Percentiles rank a stretch among this genome's conserved stretches.
Conservation (phyloP, 1,284 basidiomycete species). For the Cronartium ribicola region DNA sequence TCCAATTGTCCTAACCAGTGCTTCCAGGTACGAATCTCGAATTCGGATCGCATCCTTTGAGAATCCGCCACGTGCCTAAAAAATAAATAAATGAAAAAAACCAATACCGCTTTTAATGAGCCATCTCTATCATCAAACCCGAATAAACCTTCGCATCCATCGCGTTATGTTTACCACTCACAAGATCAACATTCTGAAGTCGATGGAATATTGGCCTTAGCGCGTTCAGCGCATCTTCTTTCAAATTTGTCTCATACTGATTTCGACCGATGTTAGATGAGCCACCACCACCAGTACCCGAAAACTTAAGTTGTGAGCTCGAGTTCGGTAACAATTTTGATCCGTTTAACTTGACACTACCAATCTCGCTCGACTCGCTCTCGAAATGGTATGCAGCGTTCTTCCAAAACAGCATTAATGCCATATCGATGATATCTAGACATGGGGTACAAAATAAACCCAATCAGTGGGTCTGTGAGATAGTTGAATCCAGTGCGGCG, state of each 20-base stretch:
- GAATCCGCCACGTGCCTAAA: constrained; percentile 4
- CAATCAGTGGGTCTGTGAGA: neutral
- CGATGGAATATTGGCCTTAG: constrained; percentile 19
- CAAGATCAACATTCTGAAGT: constrained; percentile 40
- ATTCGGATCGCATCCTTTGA: neutral
- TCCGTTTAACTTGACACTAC: neutral
- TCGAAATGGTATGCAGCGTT: constrained; percentile 32
- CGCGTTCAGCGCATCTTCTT: constrained; percentile 35
- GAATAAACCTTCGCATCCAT: neutral
- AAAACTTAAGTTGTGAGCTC: constrained; percentile 2
- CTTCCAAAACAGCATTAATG: constrained; percentile 32
- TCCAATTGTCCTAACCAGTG: neutral
- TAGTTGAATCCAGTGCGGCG: neutral
- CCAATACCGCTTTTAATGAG: neutral
- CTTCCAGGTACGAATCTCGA: constrained; percentile 4
- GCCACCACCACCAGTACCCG: neutral
- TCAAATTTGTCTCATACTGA: constrained; percentile 14
- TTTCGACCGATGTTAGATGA: constrained; percentile 2
- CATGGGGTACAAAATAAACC: neutral
- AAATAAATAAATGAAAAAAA: neutral
- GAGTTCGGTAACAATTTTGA: neutral
- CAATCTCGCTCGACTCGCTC: neutral
- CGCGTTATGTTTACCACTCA: neutral
- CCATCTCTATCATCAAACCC: neutral
- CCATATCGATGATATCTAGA: constrained; percentile 41